phyloP scores from a whole-genome alignment of 176 grass and related monocot species.

The Rhynchospora breviuscula region DNA sequence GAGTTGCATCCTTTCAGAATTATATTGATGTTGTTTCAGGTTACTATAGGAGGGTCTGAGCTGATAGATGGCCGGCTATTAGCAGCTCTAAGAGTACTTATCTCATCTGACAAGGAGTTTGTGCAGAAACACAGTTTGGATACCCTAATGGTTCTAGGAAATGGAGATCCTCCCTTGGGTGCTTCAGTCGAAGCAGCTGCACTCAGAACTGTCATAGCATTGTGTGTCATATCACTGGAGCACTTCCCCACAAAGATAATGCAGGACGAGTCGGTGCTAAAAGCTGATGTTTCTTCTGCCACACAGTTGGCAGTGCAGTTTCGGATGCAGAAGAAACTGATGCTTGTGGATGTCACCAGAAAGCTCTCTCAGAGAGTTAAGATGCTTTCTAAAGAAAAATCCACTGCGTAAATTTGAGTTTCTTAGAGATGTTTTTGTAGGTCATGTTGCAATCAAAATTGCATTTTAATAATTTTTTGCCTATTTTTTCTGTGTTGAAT shows the following conservation, averaged over 20 bases:
- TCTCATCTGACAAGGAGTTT: slow-evolving; percentile 40
- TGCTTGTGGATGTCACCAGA: slow-evolving; percentile 67
- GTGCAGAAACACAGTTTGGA: slow-evolving; percentile 40
- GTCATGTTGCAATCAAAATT: not conserved
- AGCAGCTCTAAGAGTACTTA: slow-evolving; percentile 69
- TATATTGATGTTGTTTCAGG: slow-evolving; percentile 33
- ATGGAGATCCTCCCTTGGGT: slow-evolving; percentile 39
- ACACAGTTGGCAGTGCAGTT: slow-evolving; percentile 73
- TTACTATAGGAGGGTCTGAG: slow-evolving; percentile 61
- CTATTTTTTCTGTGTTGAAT: not conserved
- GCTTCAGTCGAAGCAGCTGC: slow-evolving; percentile 41
- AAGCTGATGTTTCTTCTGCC: slow-evolving; percentile 33
- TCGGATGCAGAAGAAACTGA: slow-evolving; percentile 79
- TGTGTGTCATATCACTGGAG: slow-evolving; percentile 63
- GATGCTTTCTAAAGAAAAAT: slow-evolving; percentile 40
- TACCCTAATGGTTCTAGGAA: slow-evolving; percentile 54
- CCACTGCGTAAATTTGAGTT: not conserved
- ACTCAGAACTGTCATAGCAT: slow-evolving; percentile 62
- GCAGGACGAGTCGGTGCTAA: slow-evolving; percentile 68
- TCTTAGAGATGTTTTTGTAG: not conserved
- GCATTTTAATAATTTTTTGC: slow-evolving; percentile 14
- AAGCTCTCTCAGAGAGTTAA: slow-evolving; percentile 68
- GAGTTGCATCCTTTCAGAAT: not conserved
- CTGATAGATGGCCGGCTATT: slow-evolving; percentile 72
- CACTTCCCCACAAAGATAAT: slow-evolving; percentile 96